A percentile compares a stretch with the other conserved stretches of the same genome.
Evolutionary conservation across 2,329 filamentous ascomycete genomes (phyloP).

Genomic region (Penicillium sp.): DNA sequence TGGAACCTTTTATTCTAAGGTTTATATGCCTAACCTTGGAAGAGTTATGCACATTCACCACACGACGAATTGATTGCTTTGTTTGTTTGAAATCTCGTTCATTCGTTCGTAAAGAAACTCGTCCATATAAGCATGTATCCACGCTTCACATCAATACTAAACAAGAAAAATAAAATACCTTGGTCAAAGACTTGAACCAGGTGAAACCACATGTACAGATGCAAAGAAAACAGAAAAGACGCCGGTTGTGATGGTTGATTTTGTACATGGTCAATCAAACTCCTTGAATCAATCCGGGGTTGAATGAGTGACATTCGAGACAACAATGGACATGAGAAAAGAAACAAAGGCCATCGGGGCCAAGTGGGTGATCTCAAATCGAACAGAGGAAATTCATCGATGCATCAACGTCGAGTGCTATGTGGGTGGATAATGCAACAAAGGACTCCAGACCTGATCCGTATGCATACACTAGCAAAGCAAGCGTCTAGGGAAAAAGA

Average conservation of each 20-base stretch:
- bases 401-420: conserved; percentile 5
- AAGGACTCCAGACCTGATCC: conserved; percentile 10
- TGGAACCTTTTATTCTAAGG: no score
- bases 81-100: background rate
- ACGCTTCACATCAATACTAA: background rate
- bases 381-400: conserved; percentile 6
- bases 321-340: background rate
- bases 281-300: background rate
- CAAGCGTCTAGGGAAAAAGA: conserved; percentile 12
- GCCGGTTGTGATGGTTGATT: conserved; percentile 3
- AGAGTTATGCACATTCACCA: no score
- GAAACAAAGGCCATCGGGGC: background rate
- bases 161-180: background rate
- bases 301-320: background rate
- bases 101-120: conserved; percentile 13
- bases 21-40: no score
- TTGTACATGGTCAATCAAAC: conserved; percentile 1
- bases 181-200: background rate
- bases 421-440: conserved; percentile 9
- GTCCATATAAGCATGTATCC: background rate
- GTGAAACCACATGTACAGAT: background rate
- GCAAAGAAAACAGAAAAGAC: background rate
- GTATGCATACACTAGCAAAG: conserved; percentile 16
- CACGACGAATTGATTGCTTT: background rate
- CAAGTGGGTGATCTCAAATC: background rate